Base-by-base conservation (phyloP, 2,329 filamentous ascomycete genomes). In the Botrytis galanthina region DNA sequence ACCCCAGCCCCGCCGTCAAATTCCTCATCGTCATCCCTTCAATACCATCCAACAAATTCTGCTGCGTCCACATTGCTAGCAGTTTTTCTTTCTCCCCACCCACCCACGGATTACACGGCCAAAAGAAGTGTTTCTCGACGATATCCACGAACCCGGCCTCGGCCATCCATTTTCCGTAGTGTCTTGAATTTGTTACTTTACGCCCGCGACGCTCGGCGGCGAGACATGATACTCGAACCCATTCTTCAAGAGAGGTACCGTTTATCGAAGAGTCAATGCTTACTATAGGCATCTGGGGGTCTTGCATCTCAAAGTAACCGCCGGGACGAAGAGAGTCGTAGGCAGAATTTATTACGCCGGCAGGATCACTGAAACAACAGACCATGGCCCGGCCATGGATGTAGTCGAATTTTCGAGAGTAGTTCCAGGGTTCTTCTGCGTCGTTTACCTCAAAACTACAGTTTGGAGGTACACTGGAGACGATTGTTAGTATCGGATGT, bases 71-170 rank as follows among this genome's bases (percentile, higher is more conserved):
- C 73, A 75, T 32, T 1, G 87, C 87, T 1, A 88, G 78, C 68
- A 88, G 84, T 77, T 88, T 89, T 68, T 86, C 82, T 39, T 84
- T 83, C 9, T 82, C 82, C 59, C 87, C 84, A 62, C 84, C 85
- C 0, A 87, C 84, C 87, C 87, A 89, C 18, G 82, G 78, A 76
- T 85, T 87, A 48, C 82, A 83, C 0, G 87, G 87, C 81, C 87
- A 85, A 78, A 84, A 86, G 76, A 83, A 86, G 9, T 85, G 77
- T 3, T 83, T 80, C 77, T 88, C 84, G 0, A 80, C 80, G 0
- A 90, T 84, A 71, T 88, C 84, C 62, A 83, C 81, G 75, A 90
- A 90, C 0, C 88, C 88, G 0, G 84, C 86, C 20, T 86, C 85
- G 4, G 81, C 80, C 76, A 89, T 82, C 71, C 84, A 83, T 7